phyloP scores from a whole-genome alignment of 108 stramenopile species.

The Conticribra weissflogii region DNA sequence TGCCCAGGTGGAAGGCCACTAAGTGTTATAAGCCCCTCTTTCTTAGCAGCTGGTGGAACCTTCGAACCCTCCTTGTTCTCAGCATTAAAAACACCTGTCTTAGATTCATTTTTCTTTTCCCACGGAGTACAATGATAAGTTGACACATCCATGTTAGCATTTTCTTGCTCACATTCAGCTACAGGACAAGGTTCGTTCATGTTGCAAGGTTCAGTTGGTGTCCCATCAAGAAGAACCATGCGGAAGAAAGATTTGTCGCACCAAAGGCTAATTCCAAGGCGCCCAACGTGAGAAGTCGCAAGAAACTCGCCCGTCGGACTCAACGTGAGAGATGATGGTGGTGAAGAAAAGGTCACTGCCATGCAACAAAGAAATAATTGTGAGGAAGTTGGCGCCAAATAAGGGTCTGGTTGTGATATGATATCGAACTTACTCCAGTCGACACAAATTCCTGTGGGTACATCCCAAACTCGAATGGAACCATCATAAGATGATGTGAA shows the following conservation, averaged over 20 bases:
- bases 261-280: constrained; percentile 91
- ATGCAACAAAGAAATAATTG: neutral
- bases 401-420: neutral
- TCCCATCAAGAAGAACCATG: constrained; percentile 81
- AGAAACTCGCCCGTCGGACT: constrained; percentile 97
- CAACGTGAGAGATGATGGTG: constrained; percentile 84
- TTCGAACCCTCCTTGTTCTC: constrained; percentile 43
- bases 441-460: constrained; percentile 92
- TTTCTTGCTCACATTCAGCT: constrained; percentile 69
- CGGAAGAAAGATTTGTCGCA: constrained; percentile 92
- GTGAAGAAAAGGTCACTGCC: constrained; percentile 74
- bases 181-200: constrained; percentile 91
- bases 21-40: constrained; percentile 83
- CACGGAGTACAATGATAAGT: constrained; percentile 9
- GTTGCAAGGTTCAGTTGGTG: constrained; percentile 61
- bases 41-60: constrained; percentile 52
- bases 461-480: constrained; percentile 93
- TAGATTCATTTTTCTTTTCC: constrained; percentile 5
- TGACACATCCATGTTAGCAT: constrained; percentile 28
- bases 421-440: constrained; percentile 77
- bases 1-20: constrained; percentile 92
- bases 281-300: constrained; percentile 87
- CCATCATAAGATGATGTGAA: constrained; percentile 86
- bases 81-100: constrained; percentile 13
- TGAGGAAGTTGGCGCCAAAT: neutral